A percentile compares a stretch with the other conserved stretches of the same genome.
These are phyloP conservation scores for Globisporangium cystogenes DNA, from an alignment of 352 stramenopile species.

Conservation along the genomic window DNA sequence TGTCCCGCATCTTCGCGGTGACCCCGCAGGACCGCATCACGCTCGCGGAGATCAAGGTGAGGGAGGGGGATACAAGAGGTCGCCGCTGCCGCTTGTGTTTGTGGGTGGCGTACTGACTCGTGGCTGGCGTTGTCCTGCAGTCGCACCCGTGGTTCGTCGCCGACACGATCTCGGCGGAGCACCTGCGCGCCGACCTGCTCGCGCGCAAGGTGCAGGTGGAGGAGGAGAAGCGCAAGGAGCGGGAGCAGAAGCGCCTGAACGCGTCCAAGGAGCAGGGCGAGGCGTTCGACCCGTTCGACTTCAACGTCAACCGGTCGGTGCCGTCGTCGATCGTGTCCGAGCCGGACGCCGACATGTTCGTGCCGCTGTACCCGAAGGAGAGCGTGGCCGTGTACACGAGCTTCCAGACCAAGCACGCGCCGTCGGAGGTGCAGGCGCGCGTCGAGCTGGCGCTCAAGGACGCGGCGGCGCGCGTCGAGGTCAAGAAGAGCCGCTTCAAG, in stretches of 20 bases:
- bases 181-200: constrained; percentile 48
- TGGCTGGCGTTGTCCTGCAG: constrained; percentile 16
- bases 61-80: neutral
- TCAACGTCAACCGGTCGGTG: constrained; percentile 38
- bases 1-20: constrained; percentile 68
- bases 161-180: constrained; percentile 26
- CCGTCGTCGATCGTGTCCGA: constrained; percentile 28
- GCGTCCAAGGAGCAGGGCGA: constrained; percentile 39
- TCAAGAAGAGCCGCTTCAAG: constrained; percentile 67
- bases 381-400: constrained; percentile 71
- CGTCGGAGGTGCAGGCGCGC: constrained; percentile 43
- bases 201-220: constrained; percentile 45
- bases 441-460: constrained; percentile 52
- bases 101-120: neutral
- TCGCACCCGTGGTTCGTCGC: constrained; percentile 61
- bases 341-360: constrained; percentile 21
- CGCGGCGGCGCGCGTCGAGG: constrained; percentile 35
- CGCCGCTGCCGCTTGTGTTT: too few relatives aligned
- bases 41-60: constrained; percentile 68
- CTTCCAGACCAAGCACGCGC: constrained; percentile 53
- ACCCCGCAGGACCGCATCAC: constrained; percentile 72
- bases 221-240: constrained; percentile 22
- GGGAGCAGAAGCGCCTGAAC: constrained; percentile 17
- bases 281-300: constrained; percentile 63
- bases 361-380: constrained; percentile 47